Conservation (phyloP, 192 early-diverging fungal species). For the Phycomyces nitens region DNA sequence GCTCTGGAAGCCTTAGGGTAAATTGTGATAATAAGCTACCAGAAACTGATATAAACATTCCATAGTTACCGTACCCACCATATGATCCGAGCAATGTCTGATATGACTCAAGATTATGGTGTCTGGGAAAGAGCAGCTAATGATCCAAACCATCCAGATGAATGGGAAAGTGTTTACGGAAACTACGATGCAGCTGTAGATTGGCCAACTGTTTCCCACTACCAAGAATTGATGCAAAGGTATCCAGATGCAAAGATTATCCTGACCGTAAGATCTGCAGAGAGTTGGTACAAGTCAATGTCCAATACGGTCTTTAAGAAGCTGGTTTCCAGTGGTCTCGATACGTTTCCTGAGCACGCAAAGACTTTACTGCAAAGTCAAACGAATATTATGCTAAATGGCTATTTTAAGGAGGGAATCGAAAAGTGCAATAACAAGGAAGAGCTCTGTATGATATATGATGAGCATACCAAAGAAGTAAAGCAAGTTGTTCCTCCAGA, state of each 20-base stretch:
- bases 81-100: conserved; percentile 12
- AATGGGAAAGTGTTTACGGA: conserved; percentile 15
- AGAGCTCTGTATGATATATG: background rate
- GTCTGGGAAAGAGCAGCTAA: background rate
- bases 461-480: conserved; percentile 11
- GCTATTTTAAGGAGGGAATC: background rate
- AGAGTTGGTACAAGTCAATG: conserved; percentile 20
- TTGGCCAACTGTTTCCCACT: conserved; percentile 15
- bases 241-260: conserved; percentile 32
- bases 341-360: no score
- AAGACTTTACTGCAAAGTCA: no score
- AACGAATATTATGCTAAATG: no score
- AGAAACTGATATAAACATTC: background rate
- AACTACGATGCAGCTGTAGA: conserved; percentile 23
- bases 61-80: conserved; percentile 21
- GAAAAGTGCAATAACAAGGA: background rate
- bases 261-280: conserved; percentile 10
- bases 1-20: conserved; percentile 24
- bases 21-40: background rate
- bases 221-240: conserved; percentile 14
- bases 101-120: background rate
- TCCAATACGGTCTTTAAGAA: background rate
- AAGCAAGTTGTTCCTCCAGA: conserved; percentile 1
- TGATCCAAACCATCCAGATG: conserved; percentile 7
- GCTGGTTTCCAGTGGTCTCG: no score